Percentiles rank a stretch among this genome's conserved stretches.
Conservation (phyloP, 2,329 filamentous ascomycete species). For the Pyrenophora graminea region DNA sequence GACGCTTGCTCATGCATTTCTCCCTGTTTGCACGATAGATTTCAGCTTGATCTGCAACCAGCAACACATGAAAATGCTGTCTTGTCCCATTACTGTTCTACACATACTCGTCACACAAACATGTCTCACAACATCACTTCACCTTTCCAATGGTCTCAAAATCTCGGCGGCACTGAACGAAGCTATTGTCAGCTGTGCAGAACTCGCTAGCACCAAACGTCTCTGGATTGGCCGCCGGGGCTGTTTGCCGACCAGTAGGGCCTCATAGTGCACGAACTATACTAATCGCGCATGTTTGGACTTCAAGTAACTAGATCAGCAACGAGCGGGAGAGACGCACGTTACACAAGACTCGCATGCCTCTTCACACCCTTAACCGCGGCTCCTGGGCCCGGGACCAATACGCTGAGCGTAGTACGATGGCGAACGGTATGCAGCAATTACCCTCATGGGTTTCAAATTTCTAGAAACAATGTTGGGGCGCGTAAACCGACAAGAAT, state of each 20-base stretch:
- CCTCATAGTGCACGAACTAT: conserved; percentile 58
- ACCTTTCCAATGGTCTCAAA: neutral
- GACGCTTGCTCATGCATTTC: neutral
- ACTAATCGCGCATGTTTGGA: conserved; percentile 53
- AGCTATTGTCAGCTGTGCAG: neutral
- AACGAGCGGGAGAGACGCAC: conserved; percentile 56
- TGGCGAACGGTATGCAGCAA: neutral
- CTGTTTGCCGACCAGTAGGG: conserved; percentile 55
- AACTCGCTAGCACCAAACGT: neutral
- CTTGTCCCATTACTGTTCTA: neutral
- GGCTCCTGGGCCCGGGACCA: neutral
- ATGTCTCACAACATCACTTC: neutral
- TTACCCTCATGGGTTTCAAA: too few species aligned
- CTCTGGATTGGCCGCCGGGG: conserved; percentile 48
- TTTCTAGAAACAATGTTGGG: too few species aligned
- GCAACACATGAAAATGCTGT: neutral
- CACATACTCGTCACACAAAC: neutral
- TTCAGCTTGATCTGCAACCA: neutral
- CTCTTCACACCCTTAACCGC: conserved; percentile 57
- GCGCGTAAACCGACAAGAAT: too few species aligned
- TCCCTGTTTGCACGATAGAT: neutral
- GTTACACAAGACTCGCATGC: conserved; percentile 61
- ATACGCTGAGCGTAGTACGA: neutral
- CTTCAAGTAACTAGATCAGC: conserved; percentile 58
- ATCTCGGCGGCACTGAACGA: neutral